Conservation (phyloP, 2,329 filamentous ascomycete species). For the Boeremia exigua region DNA sequence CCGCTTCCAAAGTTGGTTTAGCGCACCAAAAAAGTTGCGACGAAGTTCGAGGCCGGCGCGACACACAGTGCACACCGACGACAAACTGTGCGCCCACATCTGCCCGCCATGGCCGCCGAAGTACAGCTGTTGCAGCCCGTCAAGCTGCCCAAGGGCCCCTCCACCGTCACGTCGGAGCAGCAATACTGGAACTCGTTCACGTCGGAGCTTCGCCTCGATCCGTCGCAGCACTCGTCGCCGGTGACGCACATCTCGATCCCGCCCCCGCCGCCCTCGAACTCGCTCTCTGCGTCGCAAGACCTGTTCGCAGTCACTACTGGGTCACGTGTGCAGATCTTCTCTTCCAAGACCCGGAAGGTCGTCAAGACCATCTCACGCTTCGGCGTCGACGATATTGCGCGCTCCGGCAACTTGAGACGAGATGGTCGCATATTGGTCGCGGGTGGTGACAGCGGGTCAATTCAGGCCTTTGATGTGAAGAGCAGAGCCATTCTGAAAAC, state of each 20-base stretch:
- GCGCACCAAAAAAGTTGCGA: slow-evolving; percentile 12
- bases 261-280: slow-evolving; percentile 54
- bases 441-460: slow-evolving; percentile 87
- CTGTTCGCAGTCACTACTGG: slow-evolving; percentile 94
- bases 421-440: slow-evolving; percentile 90
- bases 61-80: slow-evolving; percentile 14
- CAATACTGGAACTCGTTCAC: slow-evolving; percentile 96
- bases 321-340: slow-evolving; percentile 91
- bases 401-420: slow-evolving; percentile 84
- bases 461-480: slow-evolving; percentile 93
- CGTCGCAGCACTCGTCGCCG: slow-evolving; percentile 87
- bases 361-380: slow-evolving; percentile 95
- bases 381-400: slow-evolving; percentile 76
- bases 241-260: slow-evolving; percentile 85
- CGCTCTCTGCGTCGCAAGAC: slow-evolving; percentile 57
- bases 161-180: slow-evolving; percentile 87
- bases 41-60: slow-evolving; percentile 7
- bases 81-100: background rate
- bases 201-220: slow-evolving; percentile 80
- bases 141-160: slow-evolving; percentile 82
- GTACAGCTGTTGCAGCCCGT: slow-evolving; percentile 80
- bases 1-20: background rate
- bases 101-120: slow-evolving; percentile 76
- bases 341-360: slow-evolving; percentile 86
- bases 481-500: slow-evolving; percentile 93